These are phyloP conservation scores for Mesostigma viride DNA, from an alignment of 139 green algal genomes.

Conservation along the genomic window DNA sequence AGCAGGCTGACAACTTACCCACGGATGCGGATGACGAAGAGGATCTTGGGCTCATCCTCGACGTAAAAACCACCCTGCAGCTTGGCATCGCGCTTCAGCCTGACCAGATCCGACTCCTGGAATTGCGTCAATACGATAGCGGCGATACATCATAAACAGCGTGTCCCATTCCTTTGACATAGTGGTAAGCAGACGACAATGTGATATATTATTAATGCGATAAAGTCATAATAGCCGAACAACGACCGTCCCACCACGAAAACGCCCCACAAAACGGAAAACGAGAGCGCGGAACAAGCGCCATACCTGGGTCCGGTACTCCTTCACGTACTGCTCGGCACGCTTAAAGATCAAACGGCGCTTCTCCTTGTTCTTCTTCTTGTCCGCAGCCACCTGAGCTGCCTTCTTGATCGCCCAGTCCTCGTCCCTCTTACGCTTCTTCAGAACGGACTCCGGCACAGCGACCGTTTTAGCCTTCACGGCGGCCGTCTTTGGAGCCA, in stretches of 20 bases:
- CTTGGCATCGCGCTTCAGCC: constrained; percentile 83
- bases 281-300: no score
- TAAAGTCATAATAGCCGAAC: no score
- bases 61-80: constrained; percentile 85
- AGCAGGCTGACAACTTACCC: no score
- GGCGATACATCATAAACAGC: no score
- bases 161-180: no score
- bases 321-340: constrained; percentile 93
- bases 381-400: constrained; percentile 37
- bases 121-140: no score
- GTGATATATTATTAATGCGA: no score
- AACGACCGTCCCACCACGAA: no score
- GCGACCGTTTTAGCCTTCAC: no score
- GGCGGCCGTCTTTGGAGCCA: no score
- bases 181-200: no score
- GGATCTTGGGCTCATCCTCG: constrained; percentile 81
- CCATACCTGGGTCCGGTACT: constrained; percentile 77
- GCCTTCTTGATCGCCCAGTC: constrained; percentile 67
- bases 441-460: constrained; percentile 73
- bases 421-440: constrained; percentile 87
- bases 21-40: constrained; percentile 92
- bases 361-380: constrained; percentile 51
- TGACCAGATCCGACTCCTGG: constrained; percentile 85
- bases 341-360: constrained; percentile 88
- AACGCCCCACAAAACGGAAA: no score